These are phyloP conservation scores for Tetracladium setigerum DNA, from an alignment of 495 filamentous ascomycete genomes.

Conservation along the genomic window DNA sequence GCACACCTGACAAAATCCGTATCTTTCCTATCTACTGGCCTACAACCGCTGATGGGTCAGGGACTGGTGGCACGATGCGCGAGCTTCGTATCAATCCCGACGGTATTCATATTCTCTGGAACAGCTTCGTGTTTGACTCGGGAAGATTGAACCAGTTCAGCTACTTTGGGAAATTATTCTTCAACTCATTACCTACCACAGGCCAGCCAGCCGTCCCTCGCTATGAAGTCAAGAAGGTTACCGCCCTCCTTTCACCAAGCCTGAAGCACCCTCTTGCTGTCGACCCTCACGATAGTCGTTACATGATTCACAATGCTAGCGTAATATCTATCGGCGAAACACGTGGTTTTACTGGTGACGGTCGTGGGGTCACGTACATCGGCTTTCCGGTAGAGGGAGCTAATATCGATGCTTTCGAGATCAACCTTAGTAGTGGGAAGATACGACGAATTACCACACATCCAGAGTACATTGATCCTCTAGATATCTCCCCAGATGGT, in stretches of 20 bases:
- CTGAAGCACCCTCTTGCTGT: neutral
- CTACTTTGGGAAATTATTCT: constrained; percentile 16
- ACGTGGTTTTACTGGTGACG: constrained; percentile 23
- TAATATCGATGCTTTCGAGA: constrained; percentile 26
- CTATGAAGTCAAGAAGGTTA: constrained; percentile 21
- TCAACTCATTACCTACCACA: constrained; percentile 15
- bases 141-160: constrained; percentile 1
- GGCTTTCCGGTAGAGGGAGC: constrained; percentile 20
- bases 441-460: constrained; percentile 23
- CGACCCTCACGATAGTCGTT: constrained; percentile 15
- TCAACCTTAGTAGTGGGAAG: constrained; percentile 17
- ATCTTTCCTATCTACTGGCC: constrained; percentile 21
- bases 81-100: constrained; percentile 17
- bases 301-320: constrained; percentile 14
- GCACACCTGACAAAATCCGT: constrained; percentile 10
- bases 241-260: neutral
- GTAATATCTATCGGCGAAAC: constrained; percentile 23
- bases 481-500: constrained; percentile 23
- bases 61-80: constrained; percentile 15
- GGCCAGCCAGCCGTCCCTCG: constrained; percentile 13
- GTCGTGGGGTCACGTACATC: constrained; percentile 21
- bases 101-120: constrained; percentile 17
- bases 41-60: constrained; percentile 10
- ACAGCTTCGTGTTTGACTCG: constrained; percentile 1
- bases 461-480: constrained; percentile 24